Percentiles rank a stretch among this genome's conserved stretches.
Evolutionary conservation across 2,329 filamentous ascomycete species (phyloP).

Genomic region (Teratosphaeria destructans): DNA sequence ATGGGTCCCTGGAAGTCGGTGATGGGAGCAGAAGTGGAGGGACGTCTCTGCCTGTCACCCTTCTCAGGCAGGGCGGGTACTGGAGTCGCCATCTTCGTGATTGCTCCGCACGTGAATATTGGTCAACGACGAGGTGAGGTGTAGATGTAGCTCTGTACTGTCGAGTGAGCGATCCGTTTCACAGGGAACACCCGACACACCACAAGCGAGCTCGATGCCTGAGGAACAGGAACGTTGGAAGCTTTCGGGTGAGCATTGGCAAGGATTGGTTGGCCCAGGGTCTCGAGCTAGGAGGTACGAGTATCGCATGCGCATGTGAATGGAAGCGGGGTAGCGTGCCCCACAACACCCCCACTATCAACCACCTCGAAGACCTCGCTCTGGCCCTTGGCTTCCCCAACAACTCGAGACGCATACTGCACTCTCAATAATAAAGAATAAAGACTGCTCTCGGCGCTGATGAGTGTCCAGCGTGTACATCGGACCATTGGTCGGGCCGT

Average conservation of each 20-base stretch:
- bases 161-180: not conserved
- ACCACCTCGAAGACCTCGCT: not conserved
- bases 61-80: constrained; percentile 16
- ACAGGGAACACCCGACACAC: not conserved
- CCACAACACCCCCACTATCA: not conserved
- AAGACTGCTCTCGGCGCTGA: not conserved
- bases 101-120: not conserved
- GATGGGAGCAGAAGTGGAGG: constrained; percentile 72
- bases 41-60: constrained; percentile 61
- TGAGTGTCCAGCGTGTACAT: no score
- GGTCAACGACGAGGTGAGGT: not conserved
- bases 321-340: not conserved
- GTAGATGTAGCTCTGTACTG: not conserved
- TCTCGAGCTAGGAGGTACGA: not conserved
- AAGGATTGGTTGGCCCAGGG: not conserved
- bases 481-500: no score
- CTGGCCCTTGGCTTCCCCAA: not conserved
- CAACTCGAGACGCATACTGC: not conserved
- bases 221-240: not conserved
- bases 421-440: not conserved
- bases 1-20: constrained; percentile 78
- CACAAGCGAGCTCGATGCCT: not conserved
- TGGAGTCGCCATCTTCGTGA: constrained; percentile 11
- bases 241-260: not conserved
- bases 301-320: not conserved